A percentile compares a stretch with the other conserved stretches of the same genome.
These are phyloP conservation scores for Daedalea quercina DNA, from an alignment of 768 basidiomycete genomes.

Conservation along the genomic window DNA sequence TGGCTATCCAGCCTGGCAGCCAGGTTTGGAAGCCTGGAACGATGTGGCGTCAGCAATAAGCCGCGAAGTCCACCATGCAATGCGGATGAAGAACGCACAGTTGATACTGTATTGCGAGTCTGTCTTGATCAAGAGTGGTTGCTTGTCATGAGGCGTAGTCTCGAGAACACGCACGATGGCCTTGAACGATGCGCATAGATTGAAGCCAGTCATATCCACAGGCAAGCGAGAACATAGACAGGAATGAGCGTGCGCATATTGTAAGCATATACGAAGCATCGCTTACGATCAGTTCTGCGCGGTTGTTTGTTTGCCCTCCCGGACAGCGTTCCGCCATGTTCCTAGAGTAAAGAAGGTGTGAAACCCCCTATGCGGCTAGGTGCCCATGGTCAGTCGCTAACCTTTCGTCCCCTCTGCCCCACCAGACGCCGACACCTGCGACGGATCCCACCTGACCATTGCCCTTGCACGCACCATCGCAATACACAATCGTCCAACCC, in stretches of 20 bases:
- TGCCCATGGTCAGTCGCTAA: constrained; percentile 17
- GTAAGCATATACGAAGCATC: not conserved
- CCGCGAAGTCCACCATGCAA: not conserved
- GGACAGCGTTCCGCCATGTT: constrained; percentile 81
- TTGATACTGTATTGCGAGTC: constrained; percentile 83
- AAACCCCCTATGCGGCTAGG: not conserved
- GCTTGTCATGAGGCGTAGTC: constrained; percentile 48
- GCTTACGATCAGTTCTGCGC: constrained; percentile 81
- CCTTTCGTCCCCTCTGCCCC: constrained; percentile 66
- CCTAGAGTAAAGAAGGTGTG: constrained; percentile 29
- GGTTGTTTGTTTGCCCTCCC: constrained; percentile 79
- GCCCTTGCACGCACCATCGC: constrained; percentile 81
- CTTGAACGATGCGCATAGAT: constrained; percentile 30
- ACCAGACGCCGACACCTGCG: constrained; percentile 90
- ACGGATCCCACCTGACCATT: constrained; percentile 64
- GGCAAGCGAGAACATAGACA: not conserved
- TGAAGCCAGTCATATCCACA: not conserved
- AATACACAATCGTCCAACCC: constrained; percentile 56
- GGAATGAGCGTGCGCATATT: not conserved
- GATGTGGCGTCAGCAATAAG: not conserved
- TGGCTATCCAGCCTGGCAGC: constrained; percentile 61
- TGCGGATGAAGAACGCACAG: constrained; percentile 40
- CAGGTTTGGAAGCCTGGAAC: constrained; percentile 58
- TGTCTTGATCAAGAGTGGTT: constrained; percentile 66
- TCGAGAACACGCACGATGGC: constrained; percentile 82